Conservation (phyloP, 768 basidiomycete species). For the Hericium alpestre region DNA sequence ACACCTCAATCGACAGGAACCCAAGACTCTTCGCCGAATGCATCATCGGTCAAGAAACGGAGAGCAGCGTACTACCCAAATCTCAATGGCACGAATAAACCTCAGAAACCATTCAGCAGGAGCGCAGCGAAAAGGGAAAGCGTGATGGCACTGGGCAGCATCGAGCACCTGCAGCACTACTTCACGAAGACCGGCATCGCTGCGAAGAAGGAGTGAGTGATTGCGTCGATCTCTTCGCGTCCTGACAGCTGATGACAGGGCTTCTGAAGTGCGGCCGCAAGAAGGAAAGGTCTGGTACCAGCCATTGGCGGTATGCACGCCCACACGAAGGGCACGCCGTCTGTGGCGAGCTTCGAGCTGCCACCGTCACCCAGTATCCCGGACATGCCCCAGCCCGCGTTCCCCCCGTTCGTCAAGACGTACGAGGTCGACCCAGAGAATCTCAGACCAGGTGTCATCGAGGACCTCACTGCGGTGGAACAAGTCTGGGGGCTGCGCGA, state of each 20-base stretch:
- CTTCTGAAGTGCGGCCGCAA: conserved; percentile 38
- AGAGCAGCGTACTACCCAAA: conserved; percentile 74
- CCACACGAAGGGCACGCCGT: conserved; percentile 23
- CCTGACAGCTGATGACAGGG: conserved; percentile 1
- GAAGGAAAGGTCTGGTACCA: conserved; percentile 51
- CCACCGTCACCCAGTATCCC: conserved; percentile 62
- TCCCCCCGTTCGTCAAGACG: conserved; percentile 49
- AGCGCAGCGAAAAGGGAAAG: conserved; percentile 90
- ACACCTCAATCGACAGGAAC: conserved; percentile 53
- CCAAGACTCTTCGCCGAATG: conserved; percentile 24
- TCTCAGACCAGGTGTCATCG: conserved; percentile 65
- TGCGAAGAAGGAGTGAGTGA: conserved; percentile 58
- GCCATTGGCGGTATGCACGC: conserved; percentile 51
- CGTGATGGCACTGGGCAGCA: conserved; percentile 91
- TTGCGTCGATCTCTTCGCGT: not conserved
- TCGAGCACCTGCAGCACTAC: conserved; percentile 91
- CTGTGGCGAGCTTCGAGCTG: conserved; percentile 42
- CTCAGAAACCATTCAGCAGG: conserved; percentile 75
- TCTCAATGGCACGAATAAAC: conserved; percentile 58
- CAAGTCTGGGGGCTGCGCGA: conserved; percentile 46
- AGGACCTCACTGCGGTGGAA: conserved; percentile 60
- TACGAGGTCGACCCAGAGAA: conserved; percentile 69
- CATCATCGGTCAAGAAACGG: conserved; percentile 38
- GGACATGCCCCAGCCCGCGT: conserved; percentile 29
- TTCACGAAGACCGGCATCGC: conserved; percentile 82